phyloP scores from a whole-genome alignment of 1,284 basidiomycete genomes.

The Omphalotus olearius region DNA sequence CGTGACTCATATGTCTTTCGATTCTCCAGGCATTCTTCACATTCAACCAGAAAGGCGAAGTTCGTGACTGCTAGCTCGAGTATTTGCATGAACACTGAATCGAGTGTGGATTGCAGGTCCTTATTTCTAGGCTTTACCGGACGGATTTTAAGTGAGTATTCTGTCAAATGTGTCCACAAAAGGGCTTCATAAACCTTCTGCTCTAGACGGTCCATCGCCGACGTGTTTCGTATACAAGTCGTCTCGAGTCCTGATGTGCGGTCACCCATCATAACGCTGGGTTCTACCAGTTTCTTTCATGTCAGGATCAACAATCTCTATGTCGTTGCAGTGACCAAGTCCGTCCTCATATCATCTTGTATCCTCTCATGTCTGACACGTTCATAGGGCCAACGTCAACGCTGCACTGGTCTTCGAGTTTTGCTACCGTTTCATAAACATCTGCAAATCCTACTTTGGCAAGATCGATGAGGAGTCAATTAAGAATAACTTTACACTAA shows the following conservation, averaged over 20 bases:
- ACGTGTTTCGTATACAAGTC: slow-evolving; percentile 97
- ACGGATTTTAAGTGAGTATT: slow-evolving; percentile 86
- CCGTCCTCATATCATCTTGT: slow-evolving; percentile 23
- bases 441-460: slow-evolving; percentile 93
- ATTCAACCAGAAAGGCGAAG: slow-evolving; percentile 97
- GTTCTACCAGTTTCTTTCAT: slow-evolving; percentile 97
- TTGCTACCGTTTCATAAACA: slow-evolving; percentile 92
- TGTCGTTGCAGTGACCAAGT: slow-evolving; percentile 94
- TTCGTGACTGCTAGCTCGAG: slow-evolving; percentile 30
- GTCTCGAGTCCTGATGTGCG: slow-evolving; percentile 95
- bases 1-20: neutral
- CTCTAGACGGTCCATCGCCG: slow-evolving; percentile 88
- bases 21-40: slow-evolving; percentile 87
- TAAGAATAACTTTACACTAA: slow-evolving; percentile 98
- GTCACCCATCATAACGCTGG: slow-evolving; percentile 96
- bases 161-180: slow-evolving; percentile 1
- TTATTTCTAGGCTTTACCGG: slow-evolving; percentile 90
- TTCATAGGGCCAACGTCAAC: slow-evolving; percentile 86
- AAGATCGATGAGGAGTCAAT: slow-evolving; percentile 97
- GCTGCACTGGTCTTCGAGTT: slow-evolving; percentile 98
- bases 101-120: slow-evolving; percentile 51
- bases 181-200: slow-evolving; percentile 15
- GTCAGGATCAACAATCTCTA: slow-evolving; percentile 94
- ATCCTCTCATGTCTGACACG: neutral
- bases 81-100: neutral